Percentiles rank a stretch among this genome's conserved stretches.
phyloP scores from a whole-genome alignment of 73 alveolate species.

The Paramecium bursaria region DNA sequence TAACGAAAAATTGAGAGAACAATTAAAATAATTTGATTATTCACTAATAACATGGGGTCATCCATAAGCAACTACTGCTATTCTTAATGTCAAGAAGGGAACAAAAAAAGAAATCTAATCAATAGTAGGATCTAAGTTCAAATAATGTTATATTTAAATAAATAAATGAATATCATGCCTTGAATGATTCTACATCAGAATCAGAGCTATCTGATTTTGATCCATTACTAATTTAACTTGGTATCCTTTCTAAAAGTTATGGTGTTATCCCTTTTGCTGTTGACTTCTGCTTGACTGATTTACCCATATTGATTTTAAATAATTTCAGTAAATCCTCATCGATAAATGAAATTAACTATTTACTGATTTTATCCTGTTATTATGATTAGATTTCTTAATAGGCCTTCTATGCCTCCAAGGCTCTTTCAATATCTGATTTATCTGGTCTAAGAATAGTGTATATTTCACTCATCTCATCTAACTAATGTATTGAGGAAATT shows the following conservation, averaged over 20 bases:
- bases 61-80: no score
- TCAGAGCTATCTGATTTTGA: no score
- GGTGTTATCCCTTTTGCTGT: no score
- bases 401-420: constrained; percentile 26
- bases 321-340: constrained; percentile 28
- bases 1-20: not conserved
- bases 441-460: constrained; percentile 15
- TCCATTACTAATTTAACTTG: no score
- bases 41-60: no score
- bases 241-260: no score
- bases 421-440: constrained; percentile 20
- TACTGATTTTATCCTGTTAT: constrained; percentile 10
- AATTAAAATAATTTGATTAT: not conserved
- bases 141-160: constrained; percentile 13
- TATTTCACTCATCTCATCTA: not conserved
- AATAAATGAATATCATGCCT: no score
- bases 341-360: not conserved
- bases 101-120: not conserved
- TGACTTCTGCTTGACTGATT: constrained; percentile 21
- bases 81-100: constrained; percentile 13
- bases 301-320: constrained; percentile 13
- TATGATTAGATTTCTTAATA: not conserved
- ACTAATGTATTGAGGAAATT: constrained; percentile 37
- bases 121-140: constrained; percentile 1
- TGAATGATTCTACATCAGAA: no score